Base-by-base conservation (phyloP, 2,329 filamentous ascomycete genomes). In the Huntiella abstrusa region DNA sequence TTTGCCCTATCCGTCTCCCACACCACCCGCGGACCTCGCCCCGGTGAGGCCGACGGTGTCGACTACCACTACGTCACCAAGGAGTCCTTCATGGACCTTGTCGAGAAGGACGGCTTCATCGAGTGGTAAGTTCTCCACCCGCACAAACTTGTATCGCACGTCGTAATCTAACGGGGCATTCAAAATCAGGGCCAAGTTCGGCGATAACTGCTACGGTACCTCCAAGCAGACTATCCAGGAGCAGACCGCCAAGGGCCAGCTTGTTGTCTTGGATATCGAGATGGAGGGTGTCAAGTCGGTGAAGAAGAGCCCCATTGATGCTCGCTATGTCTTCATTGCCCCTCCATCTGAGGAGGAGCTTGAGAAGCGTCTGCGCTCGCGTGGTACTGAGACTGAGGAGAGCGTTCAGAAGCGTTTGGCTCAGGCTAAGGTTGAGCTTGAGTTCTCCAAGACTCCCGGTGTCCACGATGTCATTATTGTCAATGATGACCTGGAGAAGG, bases 211-310 rank as follows among this genome's bases (percentile, higher is more conserved):
- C 57, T 95, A 95, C 64, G 87, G 87, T 48, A 94, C 86, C 4
- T 83, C 76, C 59, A 77, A 84, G 57, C 69, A 71, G 61, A 84
- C 84, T 22, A 84, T 94, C 52, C 72, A 79, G 60, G 75, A 83
- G 56, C 77, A 87, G 59, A 72, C 72, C 2, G 71, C 74, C 51
- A 75, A 78, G 63, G 80, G 77, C 13, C 71, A 70, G 56, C 75
- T 86, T 37, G 88, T 87, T 51, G 77, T 95, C 41, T 66, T 95
- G 54, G 88, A 96, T 60, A 96, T 95, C 58, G 88, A 95, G 70
- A 94, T 95, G 84, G 86, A 94, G 58, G 87, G 87, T 51, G 86
- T 95, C 49, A 94, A 94, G 67, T 87, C 95, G 64, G 83, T 95
- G 57, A 85, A 86, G 62, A 71, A 73, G 51, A 82, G 80, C 43